These are phyloP conservation scores for Candida oleophila DNA, from an alignment of 805 yeast species.

Conservation along the genomic window DNA sequence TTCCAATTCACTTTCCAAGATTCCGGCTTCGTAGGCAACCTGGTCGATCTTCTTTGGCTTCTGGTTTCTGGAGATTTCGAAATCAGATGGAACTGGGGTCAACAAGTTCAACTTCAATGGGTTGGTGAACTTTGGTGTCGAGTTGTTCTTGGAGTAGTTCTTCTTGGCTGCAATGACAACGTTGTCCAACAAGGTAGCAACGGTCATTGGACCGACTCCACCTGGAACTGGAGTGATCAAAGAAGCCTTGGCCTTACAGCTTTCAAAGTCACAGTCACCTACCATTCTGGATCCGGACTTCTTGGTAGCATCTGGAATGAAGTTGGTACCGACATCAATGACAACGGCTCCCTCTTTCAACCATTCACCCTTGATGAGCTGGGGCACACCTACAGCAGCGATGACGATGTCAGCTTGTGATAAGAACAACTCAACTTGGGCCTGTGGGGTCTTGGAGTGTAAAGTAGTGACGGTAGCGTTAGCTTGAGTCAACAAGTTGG, in stretches of 20 bases:
- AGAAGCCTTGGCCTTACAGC: constrained; percentile 54
- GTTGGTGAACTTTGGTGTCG: constrained; percentile 44
- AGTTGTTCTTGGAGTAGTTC: constrained; percentile 38
- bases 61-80: constrained; percentile 75
- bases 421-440: constrained; percentile 47
- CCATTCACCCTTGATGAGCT: constrained; percentile 74
- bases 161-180: constrained; percentile 68
- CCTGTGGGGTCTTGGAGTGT: constrained; percentile 62
- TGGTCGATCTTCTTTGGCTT: constrained; percentile 67
- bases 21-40: constrained; percentile 69
- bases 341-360: constrained; percentile 65
- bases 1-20: constrained; percentile 66
- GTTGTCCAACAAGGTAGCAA: constrained; percentile 75
- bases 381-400: constrained; percentile 73
- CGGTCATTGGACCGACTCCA: constrained; percentile 93
- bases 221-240: constrained; percentile 87
- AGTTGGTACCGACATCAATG: constrained; percentile 83
- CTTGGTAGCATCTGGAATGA: constrained; percentile 60
- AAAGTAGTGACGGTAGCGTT: constrained; percentile 77
- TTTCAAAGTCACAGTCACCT: constrained; percentile 73
- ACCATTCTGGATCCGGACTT: constrained; percentile 71
- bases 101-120: constrained; percentile 58
- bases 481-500: constrained; percentile 64
- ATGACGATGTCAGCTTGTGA: constrained; percentile 71
- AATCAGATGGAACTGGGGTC: constrained; percentile 78